Conservation (phyloP, 306 rosid genomes). For the Cicer pinnatifidum region DNA sequence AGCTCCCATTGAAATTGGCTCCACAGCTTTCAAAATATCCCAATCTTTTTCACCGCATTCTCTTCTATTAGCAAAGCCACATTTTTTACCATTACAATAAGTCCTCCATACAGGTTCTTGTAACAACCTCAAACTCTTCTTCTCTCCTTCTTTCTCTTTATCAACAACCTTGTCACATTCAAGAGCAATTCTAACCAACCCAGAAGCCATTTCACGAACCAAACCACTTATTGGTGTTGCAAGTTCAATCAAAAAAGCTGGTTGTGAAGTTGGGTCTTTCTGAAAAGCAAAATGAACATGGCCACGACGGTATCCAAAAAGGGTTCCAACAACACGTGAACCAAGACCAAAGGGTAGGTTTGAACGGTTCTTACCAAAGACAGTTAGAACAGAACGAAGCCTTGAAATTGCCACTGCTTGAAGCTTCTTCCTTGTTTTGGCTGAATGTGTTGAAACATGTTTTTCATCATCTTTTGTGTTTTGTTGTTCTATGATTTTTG, state of each 20-base stretch:
- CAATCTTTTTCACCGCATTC: constrained; percentile 88
- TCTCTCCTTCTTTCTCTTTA: constrained; percentile 57
- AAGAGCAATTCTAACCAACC: constrained; percentile 89
- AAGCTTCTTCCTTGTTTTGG: constrained; percentile 60
- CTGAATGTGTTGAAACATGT: constrained; percentile 19
- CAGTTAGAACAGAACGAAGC: constrained; percentile 73
- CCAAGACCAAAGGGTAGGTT: constrained; percentile 66
- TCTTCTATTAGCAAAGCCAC: constrained; percentile 85
- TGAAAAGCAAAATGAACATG: constrained; percentile 94
- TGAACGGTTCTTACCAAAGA: constrained; percentile 72
- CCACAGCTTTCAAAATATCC: constrained; percentile 85
- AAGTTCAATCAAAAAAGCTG: constrained; percentile 88
- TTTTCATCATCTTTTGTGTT: constrained; percentile 24
- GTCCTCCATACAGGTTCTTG: constrained; percentile 94
- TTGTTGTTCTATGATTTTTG: constrained; percentile 50
- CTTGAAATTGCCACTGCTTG: constrained; percentile 76
- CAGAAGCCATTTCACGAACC: constrained; percentile 99
- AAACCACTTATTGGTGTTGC: constrained; percentile 89
- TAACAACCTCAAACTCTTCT: constrained; percentile 58
- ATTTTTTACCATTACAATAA: constrained; percentile 87
- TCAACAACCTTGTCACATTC: constrained; percentile 73
- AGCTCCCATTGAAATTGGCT: constrained; percentile 96
- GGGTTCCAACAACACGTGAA: constrained; percentile 81
- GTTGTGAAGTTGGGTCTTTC: constrained; percentile 72
- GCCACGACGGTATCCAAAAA: constrained; percentile 86